These are phyloP conservation scores for Tetracentron sinense DNA, from an alignment of 164 flowering plant genomes.

Conservation along the genomic window DNA sequence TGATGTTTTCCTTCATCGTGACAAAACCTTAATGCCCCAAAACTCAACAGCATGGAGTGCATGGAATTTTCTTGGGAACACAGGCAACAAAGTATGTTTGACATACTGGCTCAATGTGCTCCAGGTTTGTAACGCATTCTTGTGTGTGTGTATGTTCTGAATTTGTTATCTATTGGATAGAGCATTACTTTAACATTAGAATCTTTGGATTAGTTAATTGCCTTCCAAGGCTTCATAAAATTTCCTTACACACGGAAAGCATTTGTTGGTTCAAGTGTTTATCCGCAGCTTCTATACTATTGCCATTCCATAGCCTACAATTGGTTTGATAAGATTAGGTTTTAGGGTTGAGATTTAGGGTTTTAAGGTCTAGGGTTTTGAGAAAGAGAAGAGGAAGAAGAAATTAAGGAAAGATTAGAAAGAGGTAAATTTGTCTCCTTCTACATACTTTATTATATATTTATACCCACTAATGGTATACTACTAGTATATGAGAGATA, in stretches of 20 bases:
- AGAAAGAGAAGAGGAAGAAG: too few species aligned
- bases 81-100: constrained; percentile 60
- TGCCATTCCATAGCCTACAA: too few species aligned
- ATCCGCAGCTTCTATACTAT: not conserved
- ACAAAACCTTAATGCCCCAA: constrained; percentile 77
- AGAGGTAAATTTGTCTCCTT: too few species aligned
- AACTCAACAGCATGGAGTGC: constrained; percentile 97
- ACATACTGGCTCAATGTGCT: constrained; percentile 95
- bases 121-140: constrained; percentile 52
- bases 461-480: too few species aligned
- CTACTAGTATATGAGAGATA: too few species aligned
- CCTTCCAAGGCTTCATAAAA: not conserved
- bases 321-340: too few species aligned
- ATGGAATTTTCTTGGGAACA: constrained; percentile 90
- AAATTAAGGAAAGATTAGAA: too few species aligned
- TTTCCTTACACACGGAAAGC: not conserved
- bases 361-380: too few species aligned
- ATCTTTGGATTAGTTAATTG: not conserved
- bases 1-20: constrained; percentile 85
- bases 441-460: too few species aligned
- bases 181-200: not conserved
- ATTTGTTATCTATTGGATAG: not conserved
- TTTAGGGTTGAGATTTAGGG: too few species aligned
- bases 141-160: not conserved
- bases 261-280: not conserved